Percentiles rank a stretch among this genome's conserved stretches.
Conservation (phyloP, 2,329 filamentous ascomycete species). For the Aquanectria penicillioides region DNA sequence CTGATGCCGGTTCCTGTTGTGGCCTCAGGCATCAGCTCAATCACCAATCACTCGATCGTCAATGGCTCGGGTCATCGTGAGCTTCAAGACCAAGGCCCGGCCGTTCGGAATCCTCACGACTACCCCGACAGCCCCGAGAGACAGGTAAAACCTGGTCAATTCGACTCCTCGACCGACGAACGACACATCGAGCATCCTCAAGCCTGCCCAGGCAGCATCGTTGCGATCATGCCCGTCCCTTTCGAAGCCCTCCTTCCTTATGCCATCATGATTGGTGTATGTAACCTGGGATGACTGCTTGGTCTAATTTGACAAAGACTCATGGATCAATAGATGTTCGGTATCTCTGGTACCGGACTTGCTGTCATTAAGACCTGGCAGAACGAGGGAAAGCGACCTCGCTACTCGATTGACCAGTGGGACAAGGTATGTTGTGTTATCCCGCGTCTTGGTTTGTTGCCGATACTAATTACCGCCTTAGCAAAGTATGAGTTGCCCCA, state of each 20-base stretch:
- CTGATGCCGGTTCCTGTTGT: not conserved
- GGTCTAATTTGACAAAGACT: conserved; percentile 29
- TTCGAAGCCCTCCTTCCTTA: conserved; percentile 73
- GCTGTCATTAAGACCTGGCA: conserved; percentile 65
- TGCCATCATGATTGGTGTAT: conserved; percentile 70
- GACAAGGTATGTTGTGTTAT: conserved; percentile 64
- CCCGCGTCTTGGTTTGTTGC: not conserved
- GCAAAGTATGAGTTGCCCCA: conserved; percentile 61
- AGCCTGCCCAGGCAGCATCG: conserved; percentile 47
- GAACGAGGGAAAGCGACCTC: conserved; percentile 69
- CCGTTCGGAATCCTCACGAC: conserved; percentile 33
- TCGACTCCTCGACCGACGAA: conserved; percentile 24
- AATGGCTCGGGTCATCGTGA: conserved; percentile 40
- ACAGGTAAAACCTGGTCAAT: conserved; percentile 39
- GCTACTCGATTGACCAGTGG: conserved; percentile 71
- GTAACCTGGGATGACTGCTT: conserved; percentile 40
- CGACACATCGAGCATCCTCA: conserved; percentile 19
- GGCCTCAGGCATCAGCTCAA: conserved; percentile 40
- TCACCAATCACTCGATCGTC: conserved; percentile 42
- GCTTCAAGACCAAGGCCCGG: conserved; percentile 42
- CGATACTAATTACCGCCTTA: conserved; percentile 49
- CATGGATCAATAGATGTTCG: conserved; percentile 66
- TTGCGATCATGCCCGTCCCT: conserved; percentile 65
- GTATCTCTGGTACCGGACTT: conserved; percentile 66
- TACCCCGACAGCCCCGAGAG: conserved; percentile 28